Conservation (phyloP, 345 rosid genomes). For the Brassica carinata region DNA sequence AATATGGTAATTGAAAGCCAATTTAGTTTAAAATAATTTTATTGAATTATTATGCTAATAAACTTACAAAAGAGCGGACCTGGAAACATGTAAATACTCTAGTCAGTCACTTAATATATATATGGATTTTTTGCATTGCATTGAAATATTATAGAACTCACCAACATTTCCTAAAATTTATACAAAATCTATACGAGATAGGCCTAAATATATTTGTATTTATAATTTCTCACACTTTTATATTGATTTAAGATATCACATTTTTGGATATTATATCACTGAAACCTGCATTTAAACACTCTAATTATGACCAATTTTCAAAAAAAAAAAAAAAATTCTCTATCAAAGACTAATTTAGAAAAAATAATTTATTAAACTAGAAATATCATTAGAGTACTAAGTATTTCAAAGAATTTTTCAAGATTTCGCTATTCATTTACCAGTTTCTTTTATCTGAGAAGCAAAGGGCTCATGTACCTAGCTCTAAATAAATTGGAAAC, state of each 20-base stretch:
- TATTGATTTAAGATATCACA: not conserved
- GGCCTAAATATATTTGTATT: not conserved
- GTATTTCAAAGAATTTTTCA: not conserved
- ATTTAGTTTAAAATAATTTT: too few species aligned
- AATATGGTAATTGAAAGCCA: not conserved
- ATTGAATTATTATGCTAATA: not conserved
- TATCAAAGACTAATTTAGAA: not conserved
- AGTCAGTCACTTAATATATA: too few species aligned
- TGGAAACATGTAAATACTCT: not conserved
- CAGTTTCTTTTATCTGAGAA: not conserved
- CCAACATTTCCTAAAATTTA: not conserved
- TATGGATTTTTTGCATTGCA: not conserved
- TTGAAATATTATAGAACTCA: not conserved
- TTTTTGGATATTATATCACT: not conserved
- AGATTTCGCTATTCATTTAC: not conserved
- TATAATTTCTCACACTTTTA: not conserved
- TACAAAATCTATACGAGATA: not conserved
- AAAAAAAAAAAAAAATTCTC: not conserved
- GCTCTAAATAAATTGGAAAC: not conserved
- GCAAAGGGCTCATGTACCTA: not conserved
- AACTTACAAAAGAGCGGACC: not conserved
- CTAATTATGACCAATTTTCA: not conserved
- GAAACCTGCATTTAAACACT: not conserved
- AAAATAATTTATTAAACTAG: not conserved
- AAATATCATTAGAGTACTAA: not conserved